A percentile compares a stretch with the other conserved stretches of the same genome.
These are phyloP conservation scores for Ogataea polymorpha DNA, from an alignment of 805 yeast genomes.

Conservation along the genomic window DNA sequence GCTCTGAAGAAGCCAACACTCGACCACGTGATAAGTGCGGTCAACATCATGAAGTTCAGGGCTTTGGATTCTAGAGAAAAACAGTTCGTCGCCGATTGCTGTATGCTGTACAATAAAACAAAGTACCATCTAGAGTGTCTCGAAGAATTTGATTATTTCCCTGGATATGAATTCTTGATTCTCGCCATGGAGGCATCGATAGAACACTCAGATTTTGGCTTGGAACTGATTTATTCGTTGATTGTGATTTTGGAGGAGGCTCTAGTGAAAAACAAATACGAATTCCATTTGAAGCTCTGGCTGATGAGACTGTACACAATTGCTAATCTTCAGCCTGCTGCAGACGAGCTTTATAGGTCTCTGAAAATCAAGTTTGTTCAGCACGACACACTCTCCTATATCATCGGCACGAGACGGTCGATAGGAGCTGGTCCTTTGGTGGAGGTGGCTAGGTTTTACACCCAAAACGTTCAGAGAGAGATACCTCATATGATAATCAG, in stretches of 20 bases:
- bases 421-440: slow-evolving; percentile 34
- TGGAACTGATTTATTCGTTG: slow-evolving; percentile 35
- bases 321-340: slow-evolving; percentile 52
- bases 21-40: slow-evolving; percentile 24
- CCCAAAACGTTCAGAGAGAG: slow-evolving; percentile 48
- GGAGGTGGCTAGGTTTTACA: slow-evolving; percentile 47
- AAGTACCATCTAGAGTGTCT: slow-evolving; percentile 37
- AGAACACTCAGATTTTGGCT: slow-evolving; percentile 11
- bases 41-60: slow-evolving; percentile 43
- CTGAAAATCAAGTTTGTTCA: slow-evolving; percentile 74
- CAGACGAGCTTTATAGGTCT: slow-evolving; percentile 47
- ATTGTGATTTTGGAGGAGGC: slow-evolving; percentile 59
- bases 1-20: slow-evolving; percentile 15
- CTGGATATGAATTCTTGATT: slow-evolving; percentile 64
- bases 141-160: slow-evolving; percentile 64
- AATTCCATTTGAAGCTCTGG: slow-evolving; percentile 72
- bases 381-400: slow-evolving; percentile 62
- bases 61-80: slow-evolving; percentile 23
- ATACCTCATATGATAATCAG: slow-evolving; percentile 44
- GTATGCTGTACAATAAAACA: slow-evolving; percentile 40
- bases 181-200: slow-evolving; percentile 44
- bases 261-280: slow-evolving; percentile 56
- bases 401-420: slow-evolving; percentile 45
- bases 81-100: slow-evolving; percentile 31
- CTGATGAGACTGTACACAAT: slow-evolving; percentile 58